Percentiles rank a stretch among this genome's conserved stretches.
Evolutionary conservation across 1,139 yeast species (phyloP).

Genomic region (Diutina scorzettiae): DNA sequence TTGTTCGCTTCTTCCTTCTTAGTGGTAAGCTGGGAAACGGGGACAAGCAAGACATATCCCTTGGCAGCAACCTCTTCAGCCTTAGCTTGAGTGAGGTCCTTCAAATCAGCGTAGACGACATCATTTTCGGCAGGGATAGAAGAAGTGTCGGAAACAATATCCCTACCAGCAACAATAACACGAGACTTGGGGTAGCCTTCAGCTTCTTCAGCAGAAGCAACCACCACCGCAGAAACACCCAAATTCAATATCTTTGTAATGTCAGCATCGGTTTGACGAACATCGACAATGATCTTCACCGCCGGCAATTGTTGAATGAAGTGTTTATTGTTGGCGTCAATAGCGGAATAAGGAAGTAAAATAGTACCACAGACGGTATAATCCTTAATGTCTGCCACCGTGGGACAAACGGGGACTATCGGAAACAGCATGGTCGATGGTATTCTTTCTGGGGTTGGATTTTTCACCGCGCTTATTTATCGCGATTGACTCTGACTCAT

Average conservation of each 20-base stretch:
- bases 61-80: slow-evolving; percentile 20
- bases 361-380: slow-evolving; percentile 29
- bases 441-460: background rate
- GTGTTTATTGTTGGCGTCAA: slow-evolving; percentile 15
- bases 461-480: background rate
- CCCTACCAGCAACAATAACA: slow-evolving; percentile 25
- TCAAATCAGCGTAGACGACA: slow-evolving; percentile 22
- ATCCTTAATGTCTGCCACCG: slow-evolving; percentile 15
- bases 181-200: slow-evolving; percentile 48
- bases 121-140: slow-evolving; percentile 30
- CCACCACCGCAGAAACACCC: slow-evolving; percentile 49
- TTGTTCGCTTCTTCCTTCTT: slow-evolving; percentile 19
- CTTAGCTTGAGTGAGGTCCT: slow-evolving; percentile 14
- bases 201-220: slow-evolving; percentile 21
- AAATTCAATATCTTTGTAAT: slow-evolving; percentile 49
- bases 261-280: slow-evolving; percentile 15
- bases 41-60: slow-evolving; percentile 39
- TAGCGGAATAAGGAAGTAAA: slow-evolving; percentile 21
- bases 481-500: slow-evolving; percentile 5
- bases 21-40: slow-evolving; percentile 29
- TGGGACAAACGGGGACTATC: slow-evolving; percentile 26
- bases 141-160: slow-evolving; percentile 15
- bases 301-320: slow-evolving; percentile 24
- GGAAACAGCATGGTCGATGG: slow-evolving; percentile 29
- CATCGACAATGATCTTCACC: slow-evolving; percentile 25